Conservation (phyloP, 768 basidiomycete species). For the Psilocybe tampanensis region DNA sequence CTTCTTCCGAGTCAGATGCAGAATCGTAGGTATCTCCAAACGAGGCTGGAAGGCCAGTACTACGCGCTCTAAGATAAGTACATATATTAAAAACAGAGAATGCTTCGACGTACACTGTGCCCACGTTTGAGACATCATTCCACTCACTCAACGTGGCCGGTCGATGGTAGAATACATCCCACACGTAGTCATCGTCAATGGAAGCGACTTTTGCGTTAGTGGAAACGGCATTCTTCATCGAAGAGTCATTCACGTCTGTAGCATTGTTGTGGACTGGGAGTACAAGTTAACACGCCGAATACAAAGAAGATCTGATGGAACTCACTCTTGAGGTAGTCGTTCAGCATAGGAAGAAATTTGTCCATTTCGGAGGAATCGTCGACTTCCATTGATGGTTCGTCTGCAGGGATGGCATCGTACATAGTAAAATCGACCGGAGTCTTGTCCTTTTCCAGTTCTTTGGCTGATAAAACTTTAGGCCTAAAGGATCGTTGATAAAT, state of each 20-base stretch:
- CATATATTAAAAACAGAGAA: not conserved
- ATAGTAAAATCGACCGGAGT: constrained; percentile 54
- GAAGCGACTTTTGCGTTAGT: constrained; percentile 2
- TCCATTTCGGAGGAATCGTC: constrained; percentile 62
- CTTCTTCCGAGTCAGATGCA: constrained; percentile 64
- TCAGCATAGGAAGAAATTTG: constrained; percentile 76
- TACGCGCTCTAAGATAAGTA: constrained; percentile 25
- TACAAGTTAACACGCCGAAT: not conserved
- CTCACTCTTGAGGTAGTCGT: constrained; percentile 71
- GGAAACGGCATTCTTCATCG: not conserved
- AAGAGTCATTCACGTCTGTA: not conserved
- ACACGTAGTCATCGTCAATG: constrained; percentile 66
- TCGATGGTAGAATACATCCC: constrained; percentile 82
- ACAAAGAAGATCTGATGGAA: constrained; percentile 11
- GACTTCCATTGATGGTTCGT: constrained; percentile 26
- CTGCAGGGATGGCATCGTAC: constrained; percentile 68
- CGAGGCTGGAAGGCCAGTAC: constrained; percentile 66
- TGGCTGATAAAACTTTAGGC: constrained; percentile 56
- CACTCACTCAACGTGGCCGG: constrained; percentile 62
- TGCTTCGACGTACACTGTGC: constrained; percentile 54
- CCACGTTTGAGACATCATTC: constrained; percentile 58
- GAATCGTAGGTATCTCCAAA: constrained; percentile 59
- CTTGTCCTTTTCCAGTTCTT: constrained; percentile 40
- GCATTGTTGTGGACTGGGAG: constrained; percentile 25
- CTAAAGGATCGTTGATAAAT: constrained; percentile 31